Evolutionary conservation across 2,329 filamentous ascomycete genomes (phyloP).

Genomic region (Plectosphaerella sp.): DNA sequence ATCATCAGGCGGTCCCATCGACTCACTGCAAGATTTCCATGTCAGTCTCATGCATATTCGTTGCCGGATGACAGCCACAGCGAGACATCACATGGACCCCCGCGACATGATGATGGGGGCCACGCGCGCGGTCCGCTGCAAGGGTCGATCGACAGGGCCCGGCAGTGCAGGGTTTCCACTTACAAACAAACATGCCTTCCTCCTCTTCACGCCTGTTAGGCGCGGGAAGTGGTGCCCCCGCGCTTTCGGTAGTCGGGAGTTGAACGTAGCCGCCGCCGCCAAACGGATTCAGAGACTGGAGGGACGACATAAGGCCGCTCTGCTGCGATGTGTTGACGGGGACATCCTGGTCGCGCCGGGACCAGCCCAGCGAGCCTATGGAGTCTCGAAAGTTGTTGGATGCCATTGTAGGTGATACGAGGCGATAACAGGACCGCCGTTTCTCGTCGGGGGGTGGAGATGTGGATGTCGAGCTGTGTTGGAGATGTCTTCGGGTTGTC

Average conservation of each 20-base stretch:
- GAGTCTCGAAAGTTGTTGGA: constrained; percentile 88
- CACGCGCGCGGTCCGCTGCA: constrained; percentile 44
- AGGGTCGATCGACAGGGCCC: constrained; percentile 26
- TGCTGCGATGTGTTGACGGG: constrained; percentile 69
- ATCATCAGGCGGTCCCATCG: constrained; percentile 94
- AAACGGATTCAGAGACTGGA: constrained; percentile 87
- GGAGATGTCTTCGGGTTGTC: not conserved
- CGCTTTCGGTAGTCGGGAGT: constrained; percentile 77
- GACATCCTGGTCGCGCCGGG: constrained; percentile 72
- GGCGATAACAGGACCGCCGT: not conserved
- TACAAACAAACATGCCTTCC: constrained; percentile 91
- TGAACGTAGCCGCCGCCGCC: constrained; percentile 81
- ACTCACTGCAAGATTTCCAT: constrained; percentile 62
- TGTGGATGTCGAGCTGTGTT: not conserved
- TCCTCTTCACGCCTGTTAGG: constrained; percentile 85
- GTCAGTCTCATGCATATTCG: constrained; percentile 21
- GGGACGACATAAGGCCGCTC: constrained; percentile 71
- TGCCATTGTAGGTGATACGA: constrained; percentile 57
- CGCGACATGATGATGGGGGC: constrained; percentile 24
- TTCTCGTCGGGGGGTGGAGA: not conserved
- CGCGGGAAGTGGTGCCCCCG: constrained; percentile 82
- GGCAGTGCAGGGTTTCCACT: constrained; percentile 41
- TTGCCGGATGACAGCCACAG: constrained; percentile 3
- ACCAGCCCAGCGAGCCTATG: constrained; percentile 93
- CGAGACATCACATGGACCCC: constrained; percentile 29